Conservation (phyloP, 2,329 filamentous ascomycete genomes). For the Fusarium illudens region DNA sequence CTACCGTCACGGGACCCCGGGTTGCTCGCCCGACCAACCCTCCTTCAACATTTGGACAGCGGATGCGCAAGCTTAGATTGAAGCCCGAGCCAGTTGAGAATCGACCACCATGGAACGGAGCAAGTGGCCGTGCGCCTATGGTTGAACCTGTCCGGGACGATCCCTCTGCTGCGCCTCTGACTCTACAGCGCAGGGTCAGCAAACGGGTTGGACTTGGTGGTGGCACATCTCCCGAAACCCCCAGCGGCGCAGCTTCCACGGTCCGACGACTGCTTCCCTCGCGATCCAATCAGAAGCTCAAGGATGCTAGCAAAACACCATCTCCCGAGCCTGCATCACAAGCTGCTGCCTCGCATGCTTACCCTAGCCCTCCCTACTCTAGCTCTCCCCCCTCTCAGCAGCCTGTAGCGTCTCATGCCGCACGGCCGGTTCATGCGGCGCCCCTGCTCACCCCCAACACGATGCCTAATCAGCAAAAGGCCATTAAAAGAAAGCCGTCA, state of each 20-base stretch:
- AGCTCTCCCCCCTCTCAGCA: slow-evolving; percentile 36
- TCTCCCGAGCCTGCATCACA: slow-evolving; percentile 32
- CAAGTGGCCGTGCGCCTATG: slow-evolving; percentile 72
- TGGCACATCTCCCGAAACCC: slow-evolving; percentile 49
- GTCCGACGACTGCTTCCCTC: slow-evolving; percentile 50
- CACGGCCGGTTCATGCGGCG: slow-evolving; percentile 30
- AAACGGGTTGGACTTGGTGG: slow-evolving; percentile 48
- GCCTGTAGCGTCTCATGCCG: slow-evolving; percentile 8
- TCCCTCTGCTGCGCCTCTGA: slow-evolving; percentile 63
- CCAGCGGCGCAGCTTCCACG: slow-evolving; percentile 41
- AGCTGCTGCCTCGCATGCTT: slow-evolving; percentile 37
- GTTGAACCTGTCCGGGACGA: slow-evolving; percentile 72
- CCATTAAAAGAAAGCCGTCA: slow-evolving; percentile 58
- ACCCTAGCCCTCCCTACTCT: slow-evolving; percentile 48
- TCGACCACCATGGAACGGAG: slow-evolving; percentile 74
- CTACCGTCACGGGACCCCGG: slow-evolving; percentile 39
- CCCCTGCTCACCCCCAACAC: slow-evolving; percentile 32
- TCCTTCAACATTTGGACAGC: slow-evolving; percentile 46
- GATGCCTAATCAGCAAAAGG: slow-evolving; percentile 46
- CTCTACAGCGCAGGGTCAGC: slow-evolving; percentile 61
- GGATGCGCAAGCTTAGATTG: slow-evolving; percentile 48
- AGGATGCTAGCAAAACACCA: slow-evolving; percentile 39
- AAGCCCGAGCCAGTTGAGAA: slow-evolving; percentile 51
- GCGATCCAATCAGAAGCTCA: slow-evolving; percentile 45
- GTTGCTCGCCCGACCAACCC: slow-evolving; percentile 37